Percentiles rank a stretch among this genome's conserved stretches.
Evolutionary conservation across 2,329 filamentous ascomycete species (phyloP).

Genomic region (Alternaria postmessia): DNA sequence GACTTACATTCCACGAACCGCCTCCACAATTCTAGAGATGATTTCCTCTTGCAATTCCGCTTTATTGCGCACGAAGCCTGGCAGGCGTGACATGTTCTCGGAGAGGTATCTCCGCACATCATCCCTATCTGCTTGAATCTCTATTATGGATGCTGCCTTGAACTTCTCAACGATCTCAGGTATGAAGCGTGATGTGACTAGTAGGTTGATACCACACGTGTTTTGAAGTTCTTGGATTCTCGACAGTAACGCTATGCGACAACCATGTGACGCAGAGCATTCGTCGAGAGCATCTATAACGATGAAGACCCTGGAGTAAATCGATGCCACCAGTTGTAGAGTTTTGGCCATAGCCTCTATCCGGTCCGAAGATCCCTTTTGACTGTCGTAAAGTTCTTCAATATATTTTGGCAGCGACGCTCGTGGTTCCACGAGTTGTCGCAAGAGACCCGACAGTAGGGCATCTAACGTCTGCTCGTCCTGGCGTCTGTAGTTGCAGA

Average conservation of each 20-base stretch:
- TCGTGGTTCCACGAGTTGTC: background rate
- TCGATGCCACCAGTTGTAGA: background rate
- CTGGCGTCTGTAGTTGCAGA: background rate
- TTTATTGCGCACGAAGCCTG: background rate
- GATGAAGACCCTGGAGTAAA: background rate
- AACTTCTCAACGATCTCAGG: background rate
- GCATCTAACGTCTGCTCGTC: background rate
- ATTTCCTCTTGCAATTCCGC: background rate
- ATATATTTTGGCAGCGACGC: background rate
- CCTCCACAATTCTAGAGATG: too few relatives aligned
- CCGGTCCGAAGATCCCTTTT: too few relatives aligned
- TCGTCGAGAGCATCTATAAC: background rate
- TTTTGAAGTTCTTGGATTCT: background rate
- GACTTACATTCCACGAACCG: too few relatives aligned
- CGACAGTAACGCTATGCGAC: background rate
- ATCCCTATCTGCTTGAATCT: background rate
- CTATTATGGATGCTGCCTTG: background rate
- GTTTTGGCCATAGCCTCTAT: accelerated
- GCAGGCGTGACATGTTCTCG: background rate
- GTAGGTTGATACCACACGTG: background rate
- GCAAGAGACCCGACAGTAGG: background rate
- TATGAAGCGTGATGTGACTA: too few relatives aligned
- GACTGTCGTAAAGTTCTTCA: too few relatives aligned
- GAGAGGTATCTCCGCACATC: background rate
- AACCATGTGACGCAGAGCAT: background rate